phyloP scores from a whole-genome alignment of 2,329 filamentous ascomycete species.

The Mollisia scopiformis region DNA sequence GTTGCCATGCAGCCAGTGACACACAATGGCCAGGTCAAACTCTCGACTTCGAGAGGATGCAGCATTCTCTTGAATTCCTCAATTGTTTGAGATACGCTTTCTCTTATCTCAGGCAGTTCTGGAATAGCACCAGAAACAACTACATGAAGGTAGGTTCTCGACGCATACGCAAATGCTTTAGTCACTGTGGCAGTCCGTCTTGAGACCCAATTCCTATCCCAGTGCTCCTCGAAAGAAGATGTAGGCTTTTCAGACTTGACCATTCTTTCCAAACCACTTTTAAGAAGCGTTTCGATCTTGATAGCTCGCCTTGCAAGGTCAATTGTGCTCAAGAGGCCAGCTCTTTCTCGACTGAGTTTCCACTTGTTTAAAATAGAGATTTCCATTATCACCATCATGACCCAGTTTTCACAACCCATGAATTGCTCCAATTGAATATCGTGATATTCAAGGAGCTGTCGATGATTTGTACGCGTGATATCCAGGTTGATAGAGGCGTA shows the following conservation, averaged over 20 bases:
- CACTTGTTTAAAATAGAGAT: background rate
- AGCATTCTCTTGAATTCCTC: too few species aligned
- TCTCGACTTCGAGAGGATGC: background rate
- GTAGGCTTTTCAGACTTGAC: background rate
- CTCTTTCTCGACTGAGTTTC: background rate
- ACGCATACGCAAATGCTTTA: conserved; percentile 20
- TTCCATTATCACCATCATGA: background rate
- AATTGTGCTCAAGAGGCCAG: background rate
- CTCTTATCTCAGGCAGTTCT: conserved; percentile 21
- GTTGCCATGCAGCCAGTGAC: background rate
- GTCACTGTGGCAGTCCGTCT: background rate
- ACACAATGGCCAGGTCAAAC: background rate
- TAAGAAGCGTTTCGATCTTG: background rate
- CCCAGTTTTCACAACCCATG: background rate
- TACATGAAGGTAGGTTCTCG: conserved; percentile 23
- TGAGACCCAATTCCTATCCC: too few species aligned
- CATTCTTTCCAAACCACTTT: background rate
- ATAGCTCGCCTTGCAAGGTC: background rate
- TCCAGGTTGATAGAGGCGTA: background rate
- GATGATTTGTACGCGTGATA: background rate
- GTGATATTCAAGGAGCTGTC: background rate
- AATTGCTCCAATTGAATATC: background rate
- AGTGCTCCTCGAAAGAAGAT: background rate
- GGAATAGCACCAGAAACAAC: conserved; percentile 24
- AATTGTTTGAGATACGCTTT: background rate